A percentile compares a stretch with the other conserved stretches of the same genome.
Conservation (phyloP, 805 yeast genomes). For the Ogataea paradorogensis region DNA sequence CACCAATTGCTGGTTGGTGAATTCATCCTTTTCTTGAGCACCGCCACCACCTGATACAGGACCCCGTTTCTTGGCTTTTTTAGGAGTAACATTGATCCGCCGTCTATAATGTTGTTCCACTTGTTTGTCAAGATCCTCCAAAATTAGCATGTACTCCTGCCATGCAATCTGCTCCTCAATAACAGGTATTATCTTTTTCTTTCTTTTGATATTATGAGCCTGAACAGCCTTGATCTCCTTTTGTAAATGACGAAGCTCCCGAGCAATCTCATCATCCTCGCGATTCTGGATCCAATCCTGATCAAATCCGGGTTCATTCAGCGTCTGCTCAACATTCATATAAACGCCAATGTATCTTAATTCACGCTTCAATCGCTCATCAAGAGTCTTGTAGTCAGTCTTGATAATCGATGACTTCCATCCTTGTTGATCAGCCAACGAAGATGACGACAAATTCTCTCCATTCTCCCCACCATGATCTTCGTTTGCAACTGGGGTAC, state of each 20-base stretch:
- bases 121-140: constrained; percentile 94
- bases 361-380: constrained; percentile 84
- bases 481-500: constrained; percentile 18
- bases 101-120: constrained; percentile 91
- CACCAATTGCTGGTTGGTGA: constrained; percentile 53
- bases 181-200: constrained; percentile 61
- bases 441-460: constrained; percentile 21
- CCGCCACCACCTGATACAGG: constrained; percentile 5
- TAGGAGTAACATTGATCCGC: constrained; percentile 68
- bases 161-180: constrained; percentile 89
- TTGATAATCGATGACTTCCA: constrained; percentile 45
- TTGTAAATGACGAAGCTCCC: constrained; percentile 76
- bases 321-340: constrained; percentile 51
- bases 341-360: constrained; percentile 87
- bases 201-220: constrained; percentile 62
- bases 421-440: constrained; percentile 41
- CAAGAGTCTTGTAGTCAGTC: constrained; percentile 75
- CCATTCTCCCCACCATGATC: constrained; percentile 9
- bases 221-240: constrained; percentile 59
- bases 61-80: constrained; percentile 55
- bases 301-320: constrained; percentile 36
- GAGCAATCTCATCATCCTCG: constrained; percentile 93
- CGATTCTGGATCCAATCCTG: constrained; percentile 75
- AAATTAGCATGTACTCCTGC: constrained; percentile 86
- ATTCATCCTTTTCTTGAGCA: constrained; percentile 26